These are phyloP conservation scores for Heliocybe sulcata DNA, from an alignment of 1,284 basidiomycete species.

Conservation along the genomic window DNA sequence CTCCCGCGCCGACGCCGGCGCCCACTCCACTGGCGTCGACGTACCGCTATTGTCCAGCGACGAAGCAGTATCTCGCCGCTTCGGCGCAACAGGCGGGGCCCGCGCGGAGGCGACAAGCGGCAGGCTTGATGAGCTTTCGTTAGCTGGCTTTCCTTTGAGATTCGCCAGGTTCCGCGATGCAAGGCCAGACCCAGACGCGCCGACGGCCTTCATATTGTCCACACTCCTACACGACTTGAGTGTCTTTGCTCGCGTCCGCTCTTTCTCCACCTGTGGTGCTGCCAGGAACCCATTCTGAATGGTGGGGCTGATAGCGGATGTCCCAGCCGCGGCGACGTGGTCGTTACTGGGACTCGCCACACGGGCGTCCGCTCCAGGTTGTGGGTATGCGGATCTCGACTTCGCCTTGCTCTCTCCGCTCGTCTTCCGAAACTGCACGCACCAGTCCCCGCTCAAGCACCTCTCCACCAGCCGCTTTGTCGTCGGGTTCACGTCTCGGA, in stretches of 20 bases:
- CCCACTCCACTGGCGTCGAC: background rate
- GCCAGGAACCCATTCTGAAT: slow-evolving; percentile 20
- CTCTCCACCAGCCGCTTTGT: slow-evolving; percentile 90
- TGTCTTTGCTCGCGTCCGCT: slow-evolving; percentile 25
- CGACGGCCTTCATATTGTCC: slow-evolving; percentile 35
- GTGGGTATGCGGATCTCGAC: slow-evolving; percentile 16
- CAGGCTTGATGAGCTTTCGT: slow-evolving; percentile 1
- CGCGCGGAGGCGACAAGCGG: background rate
- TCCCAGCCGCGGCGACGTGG: slow-evolving; percentile 19
- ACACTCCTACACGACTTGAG: slow-evolving; percentile 58
- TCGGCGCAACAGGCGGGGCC: background rate
- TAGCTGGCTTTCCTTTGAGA: slow-evolving; percentile 7
- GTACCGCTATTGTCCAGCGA: background rate
- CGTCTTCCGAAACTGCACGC: slow-evolving; percentile 51
- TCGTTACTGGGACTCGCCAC: slow-evolving; percentile 36
- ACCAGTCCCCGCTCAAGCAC: slow-evolving; percentile 87
- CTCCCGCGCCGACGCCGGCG: background rate
- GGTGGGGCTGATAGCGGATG: slow-evolving; percentile 19
- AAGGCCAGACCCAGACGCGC: slow-evolving; percentile 25
- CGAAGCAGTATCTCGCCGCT: background rate
- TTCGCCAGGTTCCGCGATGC: background rate
- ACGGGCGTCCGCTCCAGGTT: slow-evolving; percentile 12
- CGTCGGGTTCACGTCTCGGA: slow-evolving; percentile 80
- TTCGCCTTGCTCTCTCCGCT: slow-evolving; percentile 19
- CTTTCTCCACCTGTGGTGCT: slow-evolving; percentile 18